phyloP scores from a whole-genome alignment of 805 yeast genomes.

The Saccharomycopsis lassenensis region DNA sequence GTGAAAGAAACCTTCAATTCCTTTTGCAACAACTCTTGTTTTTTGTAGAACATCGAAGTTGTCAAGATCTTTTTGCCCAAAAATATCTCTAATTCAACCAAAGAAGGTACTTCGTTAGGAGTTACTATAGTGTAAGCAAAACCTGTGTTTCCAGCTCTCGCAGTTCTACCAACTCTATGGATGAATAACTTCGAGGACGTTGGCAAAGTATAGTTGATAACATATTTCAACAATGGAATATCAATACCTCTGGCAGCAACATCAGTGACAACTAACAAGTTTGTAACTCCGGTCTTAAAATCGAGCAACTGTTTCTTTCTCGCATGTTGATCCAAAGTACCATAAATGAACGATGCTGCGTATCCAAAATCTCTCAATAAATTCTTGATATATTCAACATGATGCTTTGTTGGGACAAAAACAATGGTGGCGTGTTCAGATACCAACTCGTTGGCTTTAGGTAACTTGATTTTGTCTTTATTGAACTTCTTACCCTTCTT shows the following conservation, averaged over 20 bases:
- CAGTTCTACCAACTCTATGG: conserved; percentile 98
- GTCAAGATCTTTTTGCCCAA: conserved; percentile 72
- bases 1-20: conserved; percentile 62
- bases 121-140: conserved; percentile 91
- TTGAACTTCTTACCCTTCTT: conserved; percentile 29
- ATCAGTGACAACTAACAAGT: conserved; percentile 91
- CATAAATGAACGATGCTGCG: conserved; percentile 80
- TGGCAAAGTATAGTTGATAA: conserved; percentile 82
- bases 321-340: conserved; percentile 91
- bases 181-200: conserved; percentile 87
- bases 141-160: conserved; percentile 96
- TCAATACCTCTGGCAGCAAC: conserved; percentile 99
- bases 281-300: conserved; percentile 75
- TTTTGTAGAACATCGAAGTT: conserved; percentile 58
- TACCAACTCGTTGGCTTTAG: conserved; percentile 77
- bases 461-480: conserved; percentile 43
- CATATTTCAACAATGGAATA: conserved; percentile 93
- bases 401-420: conserved; percentile 95
- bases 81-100: conserved; percentile 82
- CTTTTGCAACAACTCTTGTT: conserved; percentile 39
- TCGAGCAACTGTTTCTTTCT: conserved; percentile 80
- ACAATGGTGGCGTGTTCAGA: conserved; percentile 80
- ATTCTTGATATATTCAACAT: conserved; percentile 79
- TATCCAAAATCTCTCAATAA: conserved; percentile 71
- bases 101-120: conserved; percentile 80